Conservation (phyloP, 1,284 basidiomycete genomes). For the Golubevia pallescens region DNA sequence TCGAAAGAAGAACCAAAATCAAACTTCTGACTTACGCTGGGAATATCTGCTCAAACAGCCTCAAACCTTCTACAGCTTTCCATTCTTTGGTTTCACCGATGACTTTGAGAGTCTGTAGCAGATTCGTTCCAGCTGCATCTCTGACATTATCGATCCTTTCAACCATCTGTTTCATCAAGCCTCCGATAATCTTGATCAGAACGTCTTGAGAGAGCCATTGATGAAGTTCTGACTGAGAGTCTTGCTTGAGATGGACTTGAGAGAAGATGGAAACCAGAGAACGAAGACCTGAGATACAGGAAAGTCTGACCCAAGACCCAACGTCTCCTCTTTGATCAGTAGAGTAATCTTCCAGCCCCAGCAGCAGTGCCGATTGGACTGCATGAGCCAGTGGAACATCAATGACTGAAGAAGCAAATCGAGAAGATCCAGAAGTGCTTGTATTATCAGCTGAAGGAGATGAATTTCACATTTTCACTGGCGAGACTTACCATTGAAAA, state of each 20-base stretch:
- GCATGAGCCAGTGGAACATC: no score
- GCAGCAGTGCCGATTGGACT: constrained; percentile 63
- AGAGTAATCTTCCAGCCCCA: constrained; percentile 84
- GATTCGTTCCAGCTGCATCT: constrained; percentile 79
- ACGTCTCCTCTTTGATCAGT: constrained; percentile 94
- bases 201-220: constrained; percentile 69
- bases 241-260: constrained; percentile 20
- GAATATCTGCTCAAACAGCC: no score
- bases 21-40: no score
- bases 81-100: no score
- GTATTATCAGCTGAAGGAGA: no score
- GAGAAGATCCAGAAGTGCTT: no score
- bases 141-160: constrained; percentile 91
- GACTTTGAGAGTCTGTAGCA: no score
- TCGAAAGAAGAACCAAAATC: no score
- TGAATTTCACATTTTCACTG: constrained; percentile 5
- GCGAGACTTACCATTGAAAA: constrained; percentile 6
- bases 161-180: constrained; percentile 83
- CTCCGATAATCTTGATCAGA: constrained; percentile 64
- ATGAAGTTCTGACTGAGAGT: constrained; percentile 34
- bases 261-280: constrained; percentile 26
- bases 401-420: no score
- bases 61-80: no score
- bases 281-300: constrained; percentile 72
- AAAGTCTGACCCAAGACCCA: constrained; percentile 91